Percentiles rank a stretch among this genome's conserved stretches.
phyloP scores from a whole-genome alignment of 2,329 filamentous ascomycete genomes.

The Phoma sp. region DNA sequence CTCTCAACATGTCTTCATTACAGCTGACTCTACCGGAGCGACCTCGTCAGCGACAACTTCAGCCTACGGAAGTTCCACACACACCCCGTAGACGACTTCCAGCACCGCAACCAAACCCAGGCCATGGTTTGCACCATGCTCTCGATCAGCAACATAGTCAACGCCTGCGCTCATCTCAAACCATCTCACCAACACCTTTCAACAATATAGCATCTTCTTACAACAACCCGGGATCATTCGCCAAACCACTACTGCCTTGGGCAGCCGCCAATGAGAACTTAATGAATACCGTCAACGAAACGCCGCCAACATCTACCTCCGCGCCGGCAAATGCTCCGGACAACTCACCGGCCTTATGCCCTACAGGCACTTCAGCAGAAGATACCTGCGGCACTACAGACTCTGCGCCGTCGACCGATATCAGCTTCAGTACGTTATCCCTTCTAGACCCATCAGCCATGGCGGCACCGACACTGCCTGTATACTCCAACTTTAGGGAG shows the following conservation, averaged over 20 bases:
- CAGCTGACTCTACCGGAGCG: slow-evolving; percentile 37
- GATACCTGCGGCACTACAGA: slow-evolving; percentile 15
- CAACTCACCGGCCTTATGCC: slow-evolving; percentile 19
- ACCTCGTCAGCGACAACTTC: slow-evolving; percentile 24
- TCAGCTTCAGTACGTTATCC: slow-evolving; percentile 36
- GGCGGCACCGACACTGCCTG: slow-evolving; percentile 23
- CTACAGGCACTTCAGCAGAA: slow-evolving; percentile 12
- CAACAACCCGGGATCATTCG: slow-evolving; percentile 15
- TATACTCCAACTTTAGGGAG: slow-evolving; percentile 27
- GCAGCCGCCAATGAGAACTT: slow-evolving; percentile 11
- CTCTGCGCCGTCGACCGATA: slow-evolving; percentile 17
- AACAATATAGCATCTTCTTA: background rate
- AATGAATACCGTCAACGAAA: slow-evolving; percentile 16
- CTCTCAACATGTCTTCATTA: slow-evolving; percentile 43
- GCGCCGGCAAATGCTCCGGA: slow-evolving; percentile 17
- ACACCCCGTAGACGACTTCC: slow-evolving; percentile 41
- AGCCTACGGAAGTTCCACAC: slow-evolving; percentile 19
- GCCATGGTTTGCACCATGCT: slow-evolving; percentile 32
- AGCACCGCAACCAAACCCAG: slow-evolving; percentile 39
- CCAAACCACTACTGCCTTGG: slow-evolving; percentile 36
- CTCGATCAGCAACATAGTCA: slow-evolving; percentile 44
- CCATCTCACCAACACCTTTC: slow-evolving; percentile 20
- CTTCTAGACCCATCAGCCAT: slow-evolving; percentile 29
- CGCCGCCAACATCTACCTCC: slow-evolving; percentile 15
- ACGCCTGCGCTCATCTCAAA: slow-evolving; percentile 37